Evolutionary conservation across 495 filamentous ascomycete genomes (phyloP).

Genomic region (Hypoxylon subgilvum): DNA sequence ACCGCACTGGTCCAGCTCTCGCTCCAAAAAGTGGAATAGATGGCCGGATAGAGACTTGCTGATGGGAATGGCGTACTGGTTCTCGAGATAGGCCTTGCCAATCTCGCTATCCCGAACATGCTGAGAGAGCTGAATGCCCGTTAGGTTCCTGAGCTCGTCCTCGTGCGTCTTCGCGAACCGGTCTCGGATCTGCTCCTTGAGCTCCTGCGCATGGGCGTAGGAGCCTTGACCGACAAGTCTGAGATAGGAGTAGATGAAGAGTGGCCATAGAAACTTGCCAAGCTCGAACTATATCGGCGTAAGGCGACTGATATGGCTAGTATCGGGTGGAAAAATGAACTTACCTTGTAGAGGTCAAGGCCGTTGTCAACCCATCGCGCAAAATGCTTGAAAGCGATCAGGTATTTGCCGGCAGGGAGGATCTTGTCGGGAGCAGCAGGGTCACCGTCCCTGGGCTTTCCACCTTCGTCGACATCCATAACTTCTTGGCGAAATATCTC

Average conservation of each 20-base stretch:
- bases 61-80: conserved; percentile 86
- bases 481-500: conserved; percentile 92
- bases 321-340: conserved; percentile 7
- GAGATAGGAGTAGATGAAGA: conserved; percentile 92
- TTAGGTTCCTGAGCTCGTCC: conserved; percentile 74
- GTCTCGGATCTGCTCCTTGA: conserved; percentile 69
- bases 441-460: conserved; percentile 35
- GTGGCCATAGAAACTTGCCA: conserved; percentile 81
- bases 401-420: conserved; percentile 63
- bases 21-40: conserved; percentile 86
- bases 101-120: conserved; percentile 75
- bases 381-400: conserved; percentile 72
- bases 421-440: conserved; percentile 20
- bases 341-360: conserved; percentile 89
- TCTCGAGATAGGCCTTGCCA: conserved; percentile 76
- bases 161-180: conserved; percentile 76
- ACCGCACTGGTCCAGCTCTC: conserved; percentile 78
- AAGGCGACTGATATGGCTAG: conserved; percentile 29
- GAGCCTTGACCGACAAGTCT: conserved; percentile 78
- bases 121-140: conserved; percentile 71
- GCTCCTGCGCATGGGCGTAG: conserved; percentile 69
- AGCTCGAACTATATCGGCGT: conserved; percentile 74
- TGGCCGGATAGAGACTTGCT: conserved; percentile 78
- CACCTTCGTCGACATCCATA: conserved; percentile 48
- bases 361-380: conserved; percentile 85